Conservation (phyloP, 2,329 filamentous ascomycete genomes). For the Fusarium guadeloupense region DNA sequence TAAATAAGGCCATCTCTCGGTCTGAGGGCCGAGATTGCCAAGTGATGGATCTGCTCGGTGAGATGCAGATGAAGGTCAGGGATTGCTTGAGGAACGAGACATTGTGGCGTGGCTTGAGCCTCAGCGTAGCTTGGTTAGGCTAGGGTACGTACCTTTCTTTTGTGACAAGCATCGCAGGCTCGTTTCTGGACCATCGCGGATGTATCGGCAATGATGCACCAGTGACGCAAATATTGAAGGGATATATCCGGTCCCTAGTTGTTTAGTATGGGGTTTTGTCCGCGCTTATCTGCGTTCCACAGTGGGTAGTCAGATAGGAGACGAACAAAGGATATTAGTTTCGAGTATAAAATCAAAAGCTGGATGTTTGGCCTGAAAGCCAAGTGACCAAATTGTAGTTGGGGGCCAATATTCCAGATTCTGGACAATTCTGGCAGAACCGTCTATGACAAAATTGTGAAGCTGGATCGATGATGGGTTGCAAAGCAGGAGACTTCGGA, state of each 20-base stretch:
- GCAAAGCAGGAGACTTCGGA: conserved; percentile 11
- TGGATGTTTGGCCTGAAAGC: no score
- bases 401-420: background rate
- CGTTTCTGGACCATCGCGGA: conserved; percentile 26
- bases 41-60: conserved; percentile 6
- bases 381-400: background rate
- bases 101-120: background rate
- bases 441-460: background rate
- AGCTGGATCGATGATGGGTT: conserved; percentile 9
- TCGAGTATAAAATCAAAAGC: no score
- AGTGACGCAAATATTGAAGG: no score
- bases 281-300: no score
- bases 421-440: background rate
- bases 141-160: conserved; percentile 38
- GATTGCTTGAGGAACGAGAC: background rate
- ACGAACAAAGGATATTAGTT: no score
- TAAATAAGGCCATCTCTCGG: background rate
- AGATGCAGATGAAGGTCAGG: background rate
- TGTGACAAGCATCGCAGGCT: conserved; percentile 39
- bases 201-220: background rate
- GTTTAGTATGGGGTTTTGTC: background rate
- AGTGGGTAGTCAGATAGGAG: no score
- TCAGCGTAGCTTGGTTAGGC: no score
- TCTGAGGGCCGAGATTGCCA: background rate
- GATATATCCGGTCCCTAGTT: no score